Evolutionary conservation across 2,329 filamentous ascomycete species (phyloP).

Genomic region (Colletotrichum sp.): DNA sequence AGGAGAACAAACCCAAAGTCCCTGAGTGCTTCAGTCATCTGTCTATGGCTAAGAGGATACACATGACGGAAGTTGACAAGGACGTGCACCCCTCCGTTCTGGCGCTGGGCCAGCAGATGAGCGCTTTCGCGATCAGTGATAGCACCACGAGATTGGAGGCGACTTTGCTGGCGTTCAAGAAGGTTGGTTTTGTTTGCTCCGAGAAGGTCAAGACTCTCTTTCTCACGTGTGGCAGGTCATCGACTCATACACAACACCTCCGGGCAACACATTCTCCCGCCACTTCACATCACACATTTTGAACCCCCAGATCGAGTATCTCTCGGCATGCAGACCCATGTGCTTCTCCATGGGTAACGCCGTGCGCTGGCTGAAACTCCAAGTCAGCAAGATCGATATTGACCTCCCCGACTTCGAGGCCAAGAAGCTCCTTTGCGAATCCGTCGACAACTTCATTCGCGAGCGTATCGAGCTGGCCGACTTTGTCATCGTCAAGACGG

Average conservation of each 20-base stretch:
- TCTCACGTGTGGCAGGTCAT: slow-evolving; percentile 68
- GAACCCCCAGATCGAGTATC: slow-evolving; percentile 93
- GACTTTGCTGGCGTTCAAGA: slow-evolving; percentile 88
- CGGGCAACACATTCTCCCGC: slow-evolving; percentile 82
- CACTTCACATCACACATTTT: slow-evolving; percentile 92
- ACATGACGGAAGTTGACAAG: slow-evolving; percentile 67
- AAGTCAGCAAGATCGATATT: slow-evolving; percentile 89
- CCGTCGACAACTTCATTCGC: slow-evolving; percentile 88
- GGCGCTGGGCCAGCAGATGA: slow-evolving; percentile 87
- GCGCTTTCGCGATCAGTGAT: slow-evolving; percentile 85
- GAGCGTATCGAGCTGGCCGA: slow-evolving; percentile 90
- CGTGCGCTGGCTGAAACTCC: slow-evolving; percentile 91
- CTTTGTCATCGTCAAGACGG: slow-evolving; percentile 80
- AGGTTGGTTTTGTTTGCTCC: slow-evolving; percentile 54
- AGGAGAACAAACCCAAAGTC: slow-evolving; percentile 64
- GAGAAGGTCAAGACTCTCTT: not conserved
- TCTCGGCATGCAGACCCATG: slow-evolving; percentile 92
- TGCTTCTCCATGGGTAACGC: slow-evolving; percentile 97
- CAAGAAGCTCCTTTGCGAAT: slow-evolving; percentile 70
- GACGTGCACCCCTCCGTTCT: slow-evolving; percentile 87
- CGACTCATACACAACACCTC: slow-evolving; percentile 87
- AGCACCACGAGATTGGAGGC: slow-evolving; percentile 88
- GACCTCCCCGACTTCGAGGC: slow-evolving; percentile 82
- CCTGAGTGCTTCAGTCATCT: slow-evolving; percentile 83
- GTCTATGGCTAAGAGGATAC: slow-evolving; percentile 67